A percentile compares a stretch with the other conserved stretches of the same genome.
phyloP scores from a whole-genome alignment of 352 stramenopile species.

The Globisporangium uncinulatum region DNA sequence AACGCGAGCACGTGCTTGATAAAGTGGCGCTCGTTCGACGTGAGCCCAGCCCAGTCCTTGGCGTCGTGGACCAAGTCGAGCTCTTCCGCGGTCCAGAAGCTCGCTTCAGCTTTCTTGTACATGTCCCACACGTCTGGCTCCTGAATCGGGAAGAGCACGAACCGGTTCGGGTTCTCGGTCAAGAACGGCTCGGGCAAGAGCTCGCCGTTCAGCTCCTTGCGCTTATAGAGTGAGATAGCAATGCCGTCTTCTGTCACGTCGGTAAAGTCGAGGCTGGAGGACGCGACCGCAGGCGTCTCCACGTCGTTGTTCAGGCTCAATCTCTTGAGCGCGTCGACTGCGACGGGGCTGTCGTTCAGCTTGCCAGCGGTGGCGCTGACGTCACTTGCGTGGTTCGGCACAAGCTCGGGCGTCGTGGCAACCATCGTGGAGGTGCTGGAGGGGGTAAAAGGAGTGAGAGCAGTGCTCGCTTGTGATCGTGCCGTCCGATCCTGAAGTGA shows the following conservation, averaged over 20 bases:
- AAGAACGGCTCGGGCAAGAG: slow-evolving; percentile 90
- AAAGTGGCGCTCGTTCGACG: slow-evolving; percentile 96
- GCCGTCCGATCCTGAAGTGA: slow-evolving; percentile 14
- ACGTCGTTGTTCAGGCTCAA: slow-evolving; percentile 8
- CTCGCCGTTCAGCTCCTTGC: slow-evolving; percentile 81
- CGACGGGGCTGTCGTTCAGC: slow-evolving; percentile 10
- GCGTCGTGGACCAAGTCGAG: slow-evolving; percentile 95
- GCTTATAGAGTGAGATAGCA: slow-evolving; percentile 82
- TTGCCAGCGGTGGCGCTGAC: slow-evolving; percentile 20
- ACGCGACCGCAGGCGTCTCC: too few relatives aligned
- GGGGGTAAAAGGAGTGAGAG: neutral
- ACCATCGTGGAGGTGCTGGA: slow-evolving; percentile 21
- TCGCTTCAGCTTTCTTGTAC: slow-evolving; percentile 99
- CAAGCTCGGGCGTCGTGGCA: slow-evolving; percentile 16
- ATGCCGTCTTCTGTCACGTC: slow-evolving; percentile 20
- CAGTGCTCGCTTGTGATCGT: slow-evolving; percentile 10
- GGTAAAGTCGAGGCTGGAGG: slow-evolving; percentile 15
- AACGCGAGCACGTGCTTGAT: slow-evolving; percentile 98
- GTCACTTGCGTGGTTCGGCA: slow-evolving; percentile 8
- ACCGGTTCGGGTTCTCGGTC: slow-evolving; percentile 93
- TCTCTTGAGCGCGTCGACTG: slow-evolving; percentile 8
- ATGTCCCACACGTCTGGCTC: slow-evolving; percentile 97
- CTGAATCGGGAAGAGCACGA: slow-evolving; percentile 98
- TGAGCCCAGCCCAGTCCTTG: slow-evolving; percentile 94
- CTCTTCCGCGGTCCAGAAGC: slow-evolving; percentile 99